phyloP scores from a whole-genome alignment of 331 rosid species.

The Prunus yedoensis region DNA sequence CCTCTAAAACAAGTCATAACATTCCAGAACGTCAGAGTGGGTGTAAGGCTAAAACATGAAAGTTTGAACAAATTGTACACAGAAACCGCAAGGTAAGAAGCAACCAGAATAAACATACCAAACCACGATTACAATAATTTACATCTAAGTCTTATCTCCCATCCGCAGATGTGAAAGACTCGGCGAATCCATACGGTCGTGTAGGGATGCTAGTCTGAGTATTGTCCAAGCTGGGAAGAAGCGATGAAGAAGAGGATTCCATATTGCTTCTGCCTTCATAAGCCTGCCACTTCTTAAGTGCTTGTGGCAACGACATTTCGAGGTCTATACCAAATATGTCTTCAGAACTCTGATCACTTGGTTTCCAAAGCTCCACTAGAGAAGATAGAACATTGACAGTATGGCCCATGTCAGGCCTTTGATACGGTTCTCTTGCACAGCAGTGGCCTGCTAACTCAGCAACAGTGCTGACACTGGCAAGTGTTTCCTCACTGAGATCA shows the following conservation, averaged over 20 bases:
- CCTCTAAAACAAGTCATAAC: background rate
- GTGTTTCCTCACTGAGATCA: constrained; percentile 58
- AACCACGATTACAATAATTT: constrained; percentile 35
- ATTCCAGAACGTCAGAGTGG: background rate
- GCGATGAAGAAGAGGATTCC: constrained; percentile 66
- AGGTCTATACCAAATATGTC: constrained; percentile 78
- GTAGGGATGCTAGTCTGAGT: constrained; percentile 81
- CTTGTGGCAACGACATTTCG: constrained; percentile 81
- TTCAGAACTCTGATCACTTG: constrained; percentile 60
- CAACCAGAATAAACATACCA: constrained; percentile 36
- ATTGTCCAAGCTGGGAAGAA: constrained; percentile 72
- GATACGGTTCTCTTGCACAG: constrained; percentile 76
- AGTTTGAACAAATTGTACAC: constrained; percentile 19
- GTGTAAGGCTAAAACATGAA: constrained; percentile 4
- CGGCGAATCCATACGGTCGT: constrained; percentile 68
- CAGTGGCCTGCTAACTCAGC: constrained; percentile 88
- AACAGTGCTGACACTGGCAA: constrained; percentile 55
- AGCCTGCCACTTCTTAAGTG: constrained; percentile 90
- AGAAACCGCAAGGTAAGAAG: background rate
- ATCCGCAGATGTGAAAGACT: constrained; percentile 73
- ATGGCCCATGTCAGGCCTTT: constrained; percentile 87
- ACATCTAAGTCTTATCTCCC: constrained; percentile 49
- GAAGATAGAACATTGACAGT: constrained; percentile 72
- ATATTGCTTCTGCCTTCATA: constrained; percentile 60
- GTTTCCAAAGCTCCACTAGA: constrained; percentile 80